Base-by-base conservation (phyloP, 2,329 filamentous ascomycete genomes). In the Arachnopeziza araneosa region DNA sequence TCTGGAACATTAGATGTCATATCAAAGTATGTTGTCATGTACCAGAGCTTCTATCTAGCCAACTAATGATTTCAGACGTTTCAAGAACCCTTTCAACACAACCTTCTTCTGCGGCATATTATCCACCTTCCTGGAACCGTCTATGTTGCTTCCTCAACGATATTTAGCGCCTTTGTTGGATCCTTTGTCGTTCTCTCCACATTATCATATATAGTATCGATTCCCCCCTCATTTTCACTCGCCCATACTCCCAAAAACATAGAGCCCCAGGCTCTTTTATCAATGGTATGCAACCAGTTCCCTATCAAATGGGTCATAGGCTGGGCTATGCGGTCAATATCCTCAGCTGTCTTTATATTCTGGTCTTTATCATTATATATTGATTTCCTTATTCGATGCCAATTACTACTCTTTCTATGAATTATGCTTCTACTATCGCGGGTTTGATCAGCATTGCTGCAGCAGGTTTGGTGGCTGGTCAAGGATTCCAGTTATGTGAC, bases 141-240 rank as follows among this genome's bases (percentile, higher is more conserved):
- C 52, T 88, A 88, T 64, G 78, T 89, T 0, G 85, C 83, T 21
- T 83, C 77, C 64, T 80, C 78, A 1, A 85, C 84, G 0, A 86
- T 87, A 0, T 89, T 89, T 73, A 80, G 82, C 52, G 85, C 85
- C 0, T 82, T 89, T 24, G 81, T 88, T 10, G 83, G 83, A 9
- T 79, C 76, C 0, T 85, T 83, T 69, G 78, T 83, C 61, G 76
- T 84, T 9, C 75, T 85, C 1, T 75, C 75, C 4, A 78, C 79
- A 0, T 67, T 79, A 22, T 85, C 82, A 0, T 89, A 86, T 70
- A 75, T 87, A 7, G 81, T 82, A 1, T 83, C 84, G 19, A 84
- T 90, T 56, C 71, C 88, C 1, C 81, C 82, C 17, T 44, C 36
- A 44, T 44, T 44, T 44, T 44, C 36, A 44, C 36, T 17, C 36